A percentile compares a stretch with the other conserved stretches of the same genome.
phyloP scores from a whole-genome alignment of 257 asterid species.

The Jacaranda mimosifolia region DNA sequence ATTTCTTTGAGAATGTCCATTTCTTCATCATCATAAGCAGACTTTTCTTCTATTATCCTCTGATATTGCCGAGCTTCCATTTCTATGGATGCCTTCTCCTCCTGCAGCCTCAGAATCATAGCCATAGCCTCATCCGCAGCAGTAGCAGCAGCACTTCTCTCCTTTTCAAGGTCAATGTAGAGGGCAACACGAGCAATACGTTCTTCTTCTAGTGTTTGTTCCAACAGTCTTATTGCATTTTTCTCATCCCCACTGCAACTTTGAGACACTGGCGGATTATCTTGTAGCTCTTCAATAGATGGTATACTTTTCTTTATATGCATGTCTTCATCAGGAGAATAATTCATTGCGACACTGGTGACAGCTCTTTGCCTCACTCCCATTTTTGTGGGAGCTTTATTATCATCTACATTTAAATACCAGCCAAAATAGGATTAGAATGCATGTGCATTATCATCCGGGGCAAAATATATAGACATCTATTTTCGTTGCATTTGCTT shows the following conservation, averaged over 20 bases:
- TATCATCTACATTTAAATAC: slow-evolving; percentile 48
- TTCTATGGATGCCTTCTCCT: slow-evolving; percentile 81
- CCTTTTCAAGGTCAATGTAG: slow-evolving; percentile 85
- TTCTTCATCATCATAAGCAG: slow-evolving; percentile 87
- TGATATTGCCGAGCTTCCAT: slow-evolving; percentile 94
- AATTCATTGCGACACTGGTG: slow-evolving; percentile 37
- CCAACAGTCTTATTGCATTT: slow-evolving; percentile 53
- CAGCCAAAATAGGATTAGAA: slow-evolving; percentile 32
- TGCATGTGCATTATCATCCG: slow-evolving; percentile 5
- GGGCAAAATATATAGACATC: background rate
- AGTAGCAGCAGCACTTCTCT: slow-evolving; percentile 87
- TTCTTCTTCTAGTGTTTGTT: slow-evolving; percentile 68
- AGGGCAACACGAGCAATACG: slow-evolving; percentile 57
- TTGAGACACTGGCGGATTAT: slow-evolving; percentile 32
- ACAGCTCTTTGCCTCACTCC: slow-evolving; percentile 45
- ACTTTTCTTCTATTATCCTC: slow-evolving; percentile 84
- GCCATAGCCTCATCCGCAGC: slow-evolving; percentile 99
- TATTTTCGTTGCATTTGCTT: slow-evolving; percentile 7
- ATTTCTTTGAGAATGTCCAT: slow-evolving; percentile 86
- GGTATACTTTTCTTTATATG: slow-evolving; percentile 36
- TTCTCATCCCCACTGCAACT: slow-evolving; percentile 49
- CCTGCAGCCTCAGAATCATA: slow-evolving; percentile 95
- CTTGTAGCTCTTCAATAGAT: slow-evolving; percentile 39
- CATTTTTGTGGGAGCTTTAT: slow-evolving; percentile 42
- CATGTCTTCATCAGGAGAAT: slow-evolving; percentile 43